phyloP scores from a whole-genome alignment of 2,329 filamentous ascomycete species.

The Clarireedia hainanense region DNA sequence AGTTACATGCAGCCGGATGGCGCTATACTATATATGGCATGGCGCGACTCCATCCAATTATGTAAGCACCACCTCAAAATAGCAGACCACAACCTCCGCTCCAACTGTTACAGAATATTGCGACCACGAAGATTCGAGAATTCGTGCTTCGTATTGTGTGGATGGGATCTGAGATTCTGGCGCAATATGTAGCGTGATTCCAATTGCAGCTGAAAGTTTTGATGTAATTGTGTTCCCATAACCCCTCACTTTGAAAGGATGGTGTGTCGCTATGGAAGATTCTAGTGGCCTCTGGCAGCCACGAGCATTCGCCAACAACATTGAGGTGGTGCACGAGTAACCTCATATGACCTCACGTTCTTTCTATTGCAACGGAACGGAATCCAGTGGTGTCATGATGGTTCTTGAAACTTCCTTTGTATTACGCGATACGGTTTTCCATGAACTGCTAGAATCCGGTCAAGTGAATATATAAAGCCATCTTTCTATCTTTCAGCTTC shows the following conservation, averaged over 20 bases:
- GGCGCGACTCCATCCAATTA: not conserved
- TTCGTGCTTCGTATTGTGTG: too few species aligned
- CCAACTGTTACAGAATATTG: not conserved
- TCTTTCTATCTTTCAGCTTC: not conserved
- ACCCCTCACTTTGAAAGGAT: not conserved
- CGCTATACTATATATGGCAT: not conserved
- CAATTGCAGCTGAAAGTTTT: not conserved
- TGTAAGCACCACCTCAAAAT: not conserved
- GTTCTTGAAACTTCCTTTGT: not conserved
- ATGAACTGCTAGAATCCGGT: slow-evolving; percentile 4
- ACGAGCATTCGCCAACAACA: not conserved
- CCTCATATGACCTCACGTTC: not conserved
- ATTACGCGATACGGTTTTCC: not conserved
- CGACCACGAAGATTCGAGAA: too few species aligned
- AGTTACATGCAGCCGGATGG: too few species aligned
- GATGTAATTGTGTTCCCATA: not conserved
- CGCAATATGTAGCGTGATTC: too few species aligned
- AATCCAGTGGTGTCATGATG: not conserved
- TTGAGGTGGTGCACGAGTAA: not conserved
- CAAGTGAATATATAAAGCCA: slow-evolving; percentile 7
- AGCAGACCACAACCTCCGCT: not conserved
- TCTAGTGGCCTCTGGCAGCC: not conserved
- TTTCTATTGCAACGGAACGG: not conserved
- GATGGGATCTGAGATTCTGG: too few species aligned
- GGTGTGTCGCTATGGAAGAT: not conserved